These are phyloP conservation scores for Candida frijolesensis DNA, from an alignment of 1,139 yeast species.

Conservation along the genomic window DNA sequence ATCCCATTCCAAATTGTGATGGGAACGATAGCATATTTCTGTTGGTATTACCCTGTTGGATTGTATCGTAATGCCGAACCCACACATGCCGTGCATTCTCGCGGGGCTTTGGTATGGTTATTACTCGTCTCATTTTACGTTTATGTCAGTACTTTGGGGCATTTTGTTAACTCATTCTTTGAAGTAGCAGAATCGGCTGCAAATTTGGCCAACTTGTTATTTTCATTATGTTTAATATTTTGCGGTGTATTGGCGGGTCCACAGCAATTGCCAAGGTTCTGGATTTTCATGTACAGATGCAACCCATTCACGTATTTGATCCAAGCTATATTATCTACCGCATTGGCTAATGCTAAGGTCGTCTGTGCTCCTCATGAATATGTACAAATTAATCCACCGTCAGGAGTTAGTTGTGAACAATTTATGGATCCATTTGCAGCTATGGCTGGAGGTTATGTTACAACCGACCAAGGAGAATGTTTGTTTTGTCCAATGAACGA, in stretches of 20 bases:
- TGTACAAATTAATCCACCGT: conserved; percentile 32
- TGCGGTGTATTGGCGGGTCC: conserved; percentile 37
- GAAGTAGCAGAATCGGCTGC: conserved; percentile 46
- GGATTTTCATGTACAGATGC: conserved; percentile 62
- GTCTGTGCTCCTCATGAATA: conserved; percentile 29
- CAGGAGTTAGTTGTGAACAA: conserved; percentile 57
- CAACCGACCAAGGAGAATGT: conserved; percentile 37
- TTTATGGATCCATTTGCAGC: conserved; percentile 50
- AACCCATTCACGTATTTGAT: conserved; percentile 70
- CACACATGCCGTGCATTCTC: conserved; percentile 25
- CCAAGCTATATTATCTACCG: conserved; percentile 29
- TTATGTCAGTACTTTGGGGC: conserved; percentile 41
- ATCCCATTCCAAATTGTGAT: conserved; percentile 73
- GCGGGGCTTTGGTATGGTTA: conserved; percentile 51
- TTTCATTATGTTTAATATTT: conserved; percentile 36
- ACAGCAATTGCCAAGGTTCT: conserved; percentile 31
- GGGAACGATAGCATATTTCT: conserved; percentile 68
- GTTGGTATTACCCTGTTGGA: conserved; percentile 86
- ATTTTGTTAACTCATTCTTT: conserved; percentile 38
- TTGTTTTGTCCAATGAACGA: conserved; percentile 49
- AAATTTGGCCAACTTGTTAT: conserved; percentile 29
- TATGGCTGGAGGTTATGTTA: conserved; percentile 50
- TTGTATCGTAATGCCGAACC: conserved; percentile 56
- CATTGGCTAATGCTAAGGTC: conserved; percentile 28
- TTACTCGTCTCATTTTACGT: conserved; percentile 39